These are phyloP conservation scores for Lodderomyces orthopsilosis DNA, from an alignment of 1,139 yeast genomes.

Conservation along the genomic window DNA sequence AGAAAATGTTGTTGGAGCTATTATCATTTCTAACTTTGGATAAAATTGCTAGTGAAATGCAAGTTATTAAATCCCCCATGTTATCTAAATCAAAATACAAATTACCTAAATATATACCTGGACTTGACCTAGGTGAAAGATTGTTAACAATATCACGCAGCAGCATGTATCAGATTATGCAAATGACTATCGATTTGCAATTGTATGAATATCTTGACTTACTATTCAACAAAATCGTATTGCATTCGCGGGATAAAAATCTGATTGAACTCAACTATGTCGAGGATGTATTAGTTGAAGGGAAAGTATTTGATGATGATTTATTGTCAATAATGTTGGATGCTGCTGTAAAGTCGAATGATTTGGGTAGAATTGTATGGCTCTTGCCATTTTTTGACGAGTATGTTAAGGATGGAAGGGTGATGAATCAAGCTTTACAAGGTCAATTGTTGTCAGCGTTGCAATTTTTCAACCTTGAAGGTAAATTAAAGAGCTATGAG, in stretches of 20 bases:
- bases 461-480: constrained; percentile 23
- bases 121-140: constrained; percentile 14
- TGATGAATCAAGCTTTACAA: constrained; percentile 12
- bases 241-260: constrained; percentile 22
- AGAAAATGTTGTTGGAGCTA: constrained; percentile 22
- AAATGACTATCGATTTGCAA: constrained; percentile 28
- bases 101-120: constrained; percentile 10
- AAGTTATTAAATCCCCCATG: constrained; percentile 14
- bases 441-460: constrained; percentile 18
- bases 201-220: constrained; percentile 32
- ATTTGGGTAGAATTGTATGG: constrained; percentile 41
- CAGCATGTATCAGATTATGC: constrained; percentile 27
- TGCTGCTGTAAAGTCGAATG: constrained; percentile 23
- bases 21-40: constrained; percentile 29
- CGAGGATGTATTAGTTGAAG: constrained; percentile 11
- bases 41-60: constrained; percentile 23
- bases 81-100: constrained; percentile 31
- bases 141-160: constrained; percentile 8
- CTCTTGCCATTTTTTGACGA: constrained; percentile 35
- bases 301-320: constrained; percentile 23
- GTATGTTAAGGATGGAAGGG: constrained; percentile 16
- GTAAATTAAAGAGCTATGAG: constrained; percentile 23
- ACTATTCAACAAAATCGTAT: constrained; percentile 33
- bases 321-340: constrained; percentile 25
- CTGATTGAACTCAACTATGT: constrained; percentile 14